Conservation (phyloP, 257 asterid genomes). For the Nicotiana obtusifolia region DNA sequence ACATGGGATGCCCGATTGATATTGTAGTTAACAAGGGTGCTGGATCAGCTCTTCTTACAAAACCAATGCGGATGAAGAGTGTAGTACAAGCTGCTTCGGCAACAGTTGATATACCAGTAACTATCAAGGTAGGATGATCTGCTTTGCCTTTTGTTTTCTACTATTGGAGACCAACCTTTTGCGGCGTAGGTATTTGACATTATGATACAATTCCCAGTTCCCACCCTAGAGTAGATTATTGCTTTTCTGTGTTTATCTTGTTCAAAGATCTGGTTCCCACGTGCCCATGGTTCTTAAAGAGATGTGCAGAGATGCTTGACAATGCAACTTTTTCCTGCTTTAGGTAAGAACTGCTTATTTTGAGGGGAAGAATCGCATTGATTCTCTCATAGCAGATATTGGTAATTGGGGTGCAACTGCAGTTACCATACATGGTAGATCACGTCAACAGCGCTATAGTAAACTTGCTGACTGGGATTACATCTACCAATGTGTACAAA, state of each 20-base stretch:
- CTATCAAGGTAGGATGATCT: constrained; percentile 57
- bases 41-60: constrained; percentile 86
- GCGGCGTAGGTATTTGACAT: not conserved
- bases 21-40: constrained; percentile 88
- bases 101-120: constrained; percentile 66
- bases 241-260: not conserved
- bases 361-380: constrained; percentile 90
- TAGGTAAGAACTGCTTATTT: constrained; percentile 90
- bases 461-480: constrained; percentile 95
- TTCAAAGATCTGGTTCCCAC: not conserved
- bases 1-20: constrained; percentile 99
- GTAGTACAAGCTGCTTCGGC: constrained; percentile 71
- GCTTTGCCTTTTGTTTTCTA: not conserved
- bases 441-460: constrained; percentile 92
- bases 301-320: not conserved
- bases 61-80: constrained; percentile 83
- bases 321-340: constrained; percentile 19
- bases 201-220: not conserved
- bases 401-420: constrained; percentile 91
- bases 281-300: not conserved
- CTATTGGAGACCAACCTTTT: not conserved
- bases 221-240: not conserved
- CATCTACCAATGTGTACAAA: constrained; percentile 54
- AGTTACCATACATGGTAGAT: constrained; percentile 89
- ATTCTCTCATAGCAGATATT: constrained; percentile 70